Conservation (phyloP, 2,329 filamentous ascomycete species). For the Aspergillus eucalypticola region DNA sequence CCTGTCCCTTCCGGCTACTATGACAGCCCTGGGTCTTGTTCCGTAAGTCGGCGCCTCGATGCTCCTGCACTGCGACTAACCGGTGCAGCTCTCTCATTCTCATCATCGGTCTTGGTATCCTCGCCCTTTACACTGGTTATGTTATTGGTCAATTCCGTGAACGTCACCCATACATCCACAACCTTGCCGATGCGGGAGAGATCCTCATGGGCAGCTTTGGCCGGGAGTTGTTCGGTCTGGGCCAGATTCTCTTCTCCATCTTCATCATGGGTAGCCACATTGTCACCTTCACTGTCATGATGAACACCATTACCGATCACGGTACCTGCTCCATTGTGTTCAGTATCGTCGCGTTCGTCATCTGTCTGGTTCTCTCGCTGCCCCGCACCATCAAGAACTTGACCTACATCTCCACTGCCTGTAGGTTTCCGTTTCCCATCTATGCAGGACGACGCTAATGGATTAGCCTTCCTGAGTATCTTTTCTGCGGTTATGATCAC, state of each 20-base stretch:
- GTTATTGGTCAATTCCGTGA: conserved; percentile 60
- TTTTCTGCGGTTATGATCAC: conserved; percentile 65
- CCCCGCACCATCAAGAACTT: conserved; percentile 65
- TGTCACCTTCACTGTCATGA: conserved; percentile 67
- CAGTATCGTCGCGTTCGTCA: conserved; percentile 57
- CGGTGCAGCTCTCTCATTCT: conserved; percentile 51
- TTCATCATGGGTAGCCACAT: conserved; percentile 73
- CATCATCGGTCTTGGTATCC: conserved; percentile 55
- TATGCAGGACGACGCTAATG: not conserved
- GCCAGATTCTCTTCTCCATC: conserved; percentile 64
- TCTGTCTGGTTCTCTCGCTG: conserved; percentile 61
- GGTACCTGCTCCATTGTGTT: conserved; percentile 65
- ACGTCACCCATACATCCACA: conserved; percentile 60
- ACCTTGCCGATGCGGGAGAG: conserved; percentile 67
- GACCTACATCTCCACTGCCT: conserved; percentile 61
- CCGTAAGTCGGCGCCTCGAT: conserved; percentile 36
- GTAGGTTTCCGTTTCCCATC: conserved; percentile 30
- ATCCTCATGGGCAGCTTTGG: conserved; percentile 63
- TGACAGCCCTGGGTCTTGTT: conserved; percentile 54
- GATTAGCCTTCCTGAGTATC: conserved; percentile 62
- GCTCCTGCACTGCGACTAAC: conserved; percentile 7
- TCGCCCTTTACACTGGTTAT: conserved; percentile 61
- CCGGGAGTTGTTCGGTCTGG: conserved; percentile 62
- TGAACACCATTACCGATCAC: conserved; percentile 64
- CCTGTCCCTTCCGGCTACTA: conserved; percentile 55